Evolutionary conservation across 2,329 filamentous ascomycete genomes (phyloP).

Genomic region (Aspergillus thermomutatus): DNA sequence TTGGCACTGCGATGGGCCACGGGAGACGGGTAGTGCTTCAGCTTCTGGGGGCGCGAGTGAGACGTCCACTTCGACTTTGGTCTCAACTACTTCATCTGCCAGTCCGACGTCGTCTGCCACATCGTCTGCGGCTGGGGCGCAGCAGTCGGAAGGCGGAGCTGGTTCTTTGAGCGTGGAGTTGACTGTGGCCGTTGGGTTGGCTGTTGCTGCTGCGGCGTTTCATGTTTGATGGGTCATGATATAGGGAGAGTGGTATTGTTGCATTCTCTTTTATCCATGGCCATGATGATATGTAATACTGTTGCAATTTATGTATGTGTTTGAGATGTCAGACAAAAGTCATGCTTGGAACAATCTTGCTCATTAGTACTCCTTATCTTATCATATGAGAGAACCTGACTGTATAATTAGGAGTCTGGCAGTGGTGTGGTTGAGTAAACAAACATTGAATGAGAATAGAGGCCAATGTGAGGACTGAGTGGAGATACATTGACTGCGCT

Average conservation of each 20-base stretch:
- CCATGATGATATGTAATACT: not conserved
- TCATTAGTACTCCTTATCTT: no score
- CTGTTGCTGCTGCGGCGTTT: slow-evolving; percentile 10
- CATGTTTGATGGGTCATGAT: slow-evolving; percentile 1
- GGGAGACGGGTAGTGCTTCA: slow-evolving; percentile 7
- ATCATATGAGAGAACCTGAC: not conserved
- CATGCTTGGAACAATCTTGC: no score
- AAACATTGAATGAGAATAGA: not conserved
- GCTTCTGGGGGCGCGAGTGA: not conserved
- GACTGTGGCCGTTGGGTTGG: slow-evolving; percentile 9
- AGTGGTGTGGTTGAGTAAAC: not conserved
- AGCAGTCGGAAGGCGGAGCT: slow-evolving; percentile 5
- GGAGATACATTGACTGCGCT: not conserved
- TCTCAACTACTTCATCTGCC: slow-evolving; percentile 5
- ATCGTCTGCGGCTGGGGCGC: slow-evolving; percentile 4
- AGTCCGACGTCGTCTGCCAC: slow-evolving; percentile 7
- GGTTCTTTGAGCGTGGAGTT: slow-evolving; percentile 6
- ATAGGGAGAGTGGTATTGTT: no score
- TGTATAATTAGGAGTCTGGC: not conserved
- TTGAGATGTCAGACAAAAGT: not conserved
- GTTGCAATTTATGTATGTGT: not conserved
- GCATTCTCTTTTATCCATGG: no score
- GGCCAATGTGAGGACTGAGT: not conserved
- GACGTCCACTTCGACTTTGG: not conserved
- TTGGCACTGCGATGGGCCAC: slow-evolving; percentile 18